Evolutionary conservation across 805 yeast genomes (phyloP), one percentile per base, ranked within the genome.

Genomic region (Candida michaelii): DNA sequence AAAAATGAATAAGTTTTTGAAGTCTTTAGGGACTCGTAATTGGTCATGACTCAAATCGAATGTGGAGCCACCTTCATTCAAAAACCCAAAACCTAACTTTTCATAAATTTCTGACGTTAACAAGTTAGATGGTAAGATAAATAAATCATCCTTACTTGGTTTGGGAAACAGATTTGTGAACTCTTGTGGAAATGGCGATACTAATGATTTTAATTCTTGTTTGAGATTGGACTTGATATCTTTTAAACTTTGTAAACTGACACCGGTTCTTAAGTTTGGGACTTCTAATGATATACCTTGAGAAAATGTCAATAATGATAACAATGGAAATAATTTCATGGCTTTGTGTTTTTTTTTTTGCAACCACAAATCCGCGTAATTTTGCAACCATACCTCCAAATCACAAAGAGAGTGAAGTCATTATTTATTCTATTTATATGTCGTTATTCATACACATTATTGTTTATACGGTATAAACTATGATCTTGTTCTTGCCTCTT

Each of bases 1-100:
- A 56, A 71, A 71, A 11, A 74, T 30, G 47, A 74, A 71, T 31
- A 70, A 49, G 1, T 61, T 65, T 17, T 55, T 56, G 6, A 68
- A 54, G 16, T 52, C 58, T 23, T 56, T 48, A 0, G 78, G 77
- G 2, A 73, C 43, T 15, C 51, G 50, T 9, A 62, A 44, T 3
- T 37, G 40, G 42, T 49, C 36, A 42, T 40, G 25, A 36, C 41
- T 36, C 13, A 49, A 27, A 16, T 27, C 23, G n/a, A 46, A 40
- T 4, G 7, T 25, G 21, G 24, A 37, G 5, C 51, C 24, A 10
- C 44, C 39, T 30, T 40, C 34, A 14, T 38, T 30, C 29, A 49
- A 44, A 27, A 44, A 44, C 17, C 34, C 31, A n/a, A 58, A 50
- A 1, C 68, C 69, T 30, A 63, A 44, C 2, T 41, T 42, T 27